phyloP scores from a whole-genome alignment of 2,329 filamentous ascomycete genomes.

The Penicillium oxalicum region DNA sequence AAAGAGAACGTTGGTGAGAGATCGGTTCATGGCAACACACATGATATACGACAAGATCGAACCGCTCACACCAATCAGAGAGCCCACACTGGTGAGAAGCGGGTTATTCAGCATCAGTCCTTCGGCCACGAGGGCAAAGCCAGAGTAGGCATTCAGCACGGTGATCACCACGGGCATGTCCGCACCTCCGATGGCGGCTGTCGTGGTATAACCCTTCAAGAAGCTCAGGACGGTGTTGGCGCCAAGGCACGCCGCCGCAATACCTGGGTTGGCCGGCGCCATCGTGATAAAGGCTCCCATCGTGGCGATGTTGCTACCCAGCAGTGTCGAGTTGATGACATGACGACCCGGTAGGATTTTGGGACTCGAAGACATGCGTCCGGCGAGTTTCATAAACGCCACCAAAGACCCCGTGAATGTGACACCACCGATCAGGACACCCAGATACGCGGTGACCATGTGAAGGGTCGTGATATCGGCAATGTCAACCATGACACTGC shows the following conservation, averaged over 20 bases:
- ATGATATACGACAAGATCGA: constrained; percentile 83
- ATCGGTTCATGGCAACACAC: constrained; percentile 89
- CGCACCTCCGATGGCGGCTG: constrained; percentile 81
- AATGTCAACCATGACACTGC: constrained; percentile 72
- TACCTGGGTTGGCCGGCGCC: constrained; percentile 70
- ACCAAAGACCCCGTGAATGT: constrained; percentile 90
- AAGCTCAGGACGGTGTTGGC: constrained; percentile 75
- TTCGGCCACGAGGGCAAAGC: constrained; percentile 83
- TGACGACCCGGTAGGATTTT: constrained; percentile 68
- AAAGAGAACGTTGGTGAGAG: constrained; percentile 82
- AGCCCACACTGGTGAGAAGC: constrained; percentile 75
- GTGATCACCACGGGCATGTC: constrained; percentile 93
- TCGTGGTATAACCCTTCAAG: constrained; percentile 80
- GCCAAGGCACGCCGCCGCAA: constrained; percentile 71
- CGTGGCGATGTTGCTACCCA: constrained; percentile 71
- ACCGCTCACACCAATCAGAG: constrained; percentile 80
- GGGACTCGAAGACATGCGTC: constrained; percentile 73
- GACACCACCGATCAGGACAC: constrained; percentile 78
- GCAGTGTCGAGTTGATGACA: constrained; percentile 64
- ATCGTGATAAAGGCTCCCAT: constrained; percentile 79
- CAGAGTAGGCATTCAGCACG: constrained; percentile 83
- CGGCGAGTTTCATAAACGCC: constrained; percentile 80
- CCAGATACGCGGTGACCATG: constrained; percentile 78
- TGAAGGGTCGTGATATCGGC: constrained; percentile 69
- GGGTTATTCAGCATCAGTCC: constrained; percentile 89